A percentile compares a stretch with the other conserved stretches of the same genome.
Evolutionary conservation across 2,329 filamentous ascomycete species (phyloP).

Genomic region (Scleromitrula shiraiana): DNA sequence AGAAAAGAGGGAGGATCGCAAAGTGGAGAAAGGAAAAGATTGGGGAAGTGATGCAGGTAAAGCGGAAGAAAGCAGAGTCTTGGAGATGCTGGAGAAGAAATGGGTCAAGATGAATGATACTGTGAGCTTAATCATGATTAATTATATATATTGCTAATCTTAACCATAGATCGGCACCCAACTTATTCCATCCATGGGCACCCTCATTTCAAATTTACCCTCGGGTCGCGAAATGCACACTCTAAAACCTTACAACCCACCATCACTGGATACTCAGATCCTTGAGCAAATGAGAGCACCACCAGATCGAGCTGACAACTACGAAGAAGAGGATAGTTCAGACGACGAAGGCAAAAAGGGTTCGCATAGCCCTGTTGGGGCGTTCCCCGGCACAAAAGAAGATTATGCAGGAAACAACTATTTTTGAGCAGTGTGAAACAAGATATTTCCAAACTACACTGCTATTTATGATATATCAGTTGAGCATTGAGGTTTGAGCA

Average conservation of each 20-base stretch:
- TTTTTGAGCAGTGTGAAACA: slow-evolving; percentile 14
- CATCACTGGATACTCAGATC: slow-evolving; percentile 54
- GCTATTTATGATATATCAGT: background rate
- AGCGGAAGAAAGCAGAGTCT: slow-evolving; percentile 73
- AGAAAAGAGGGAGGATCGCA: slow-evolving; percentile 72
- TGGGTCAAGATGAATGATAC: slow-evolving; percentile 94
- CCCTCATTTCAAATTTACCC: slow-evolving; percentile 71
- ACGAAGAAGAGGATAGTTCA: slow-evolving; percentile 36
- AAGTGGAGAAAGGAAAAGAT: slow-evolving; percentile 60
- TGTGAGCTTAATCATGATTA: slow-evolving; percentile 41
- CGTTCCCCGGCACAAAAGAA: slow-evolving; percentile 41
- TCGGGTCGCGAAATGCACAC: slow-evolving; percentile 81
- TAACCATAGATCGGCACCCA: slow-evolving; percentile 68
- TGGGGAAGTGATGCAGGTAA: slow-evolving; percentile 83
- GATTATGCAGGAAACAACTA: slow-evolving; percentile 32
- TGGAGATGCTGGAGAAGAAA: slow-evolving; percentile 80
- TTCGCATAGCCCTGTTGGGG: slow-evolving; percentile 34
- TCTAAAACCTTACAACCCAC: slow-evolving; percentile 59
- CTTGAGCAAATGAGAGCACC: slow-evolving; percentile 55
- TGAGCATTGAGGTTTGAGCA: background rate
- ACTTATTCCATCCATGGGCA: slow-evolving; percentile 60
- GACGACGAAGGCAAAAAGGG: slow-evolving; percentile 28
- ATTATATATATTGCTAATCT: slow-evolving; percentile 7
- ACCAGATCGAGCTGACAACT: slow-evolving; percentile 39
- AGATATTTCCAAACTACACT: background rate